Evolutionary conservation across 2,329 filamentous ascomycete species (phyloP).

Genomic region (Fusarium sterilihyphosum): DNA sequence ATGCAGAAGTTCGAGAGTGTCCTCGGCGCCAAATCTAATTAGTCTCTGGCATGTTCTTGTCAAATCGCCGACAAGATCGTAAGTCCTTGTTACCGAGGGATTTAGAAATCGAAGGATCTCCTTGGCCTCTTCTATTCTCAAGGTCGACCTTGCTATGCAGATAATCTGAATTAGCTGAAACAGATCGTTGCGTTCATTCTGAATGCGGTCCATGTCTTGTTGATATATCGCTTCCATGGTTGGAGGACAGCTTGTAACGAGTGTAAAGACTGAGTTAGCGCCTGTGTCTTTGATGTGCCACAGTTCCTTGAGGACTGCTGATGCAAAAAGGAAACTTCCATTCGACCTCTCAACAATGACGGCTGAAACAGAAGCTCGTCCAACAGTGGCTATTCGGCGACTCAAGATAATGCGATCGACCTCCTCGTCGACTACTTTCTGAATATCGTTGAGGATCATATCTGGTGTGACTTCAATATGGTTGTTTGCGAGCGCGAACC

Average conservation of each 20-base stretch:
- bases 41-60: slow-evolving; percentile 28
- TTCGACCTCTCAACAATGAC: slow-evolving; percentile 36
- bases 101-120: slow-evolving; percentile 33
- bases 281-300: slow-evolving; percentile 36
- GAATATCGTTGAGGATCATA: slow-evolving; percentile 24
- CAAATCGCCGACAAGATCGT: slow-evolving; percentile 30
- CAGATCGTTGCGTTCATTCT: slow-evolving; percentile 24
- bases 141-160: slow-evolving; percentile 18
- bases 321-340: slow-evolving; percentile 34
- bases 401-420: slow-evolving; percentile 31
- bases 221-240: slow-evolving; percentile 39
- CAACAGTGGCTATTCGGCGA: slow-evolving; percentile 30
- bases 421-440: slow-evolving; percentile 32
- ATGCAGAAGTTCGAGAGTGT: slow-evolving; percentile 33
- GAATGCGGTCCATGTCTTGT: slow-evolving; percentile 35
- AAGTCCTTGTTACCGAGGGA: slow-evolving; percentile 22
- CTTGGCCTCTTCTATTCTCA: slow-evolving; percentile 20
- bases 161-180: slow-evolving; percentile 31
- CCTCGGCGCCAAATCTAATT: slow-evolving; percentile 24
- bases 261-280: slow-evolving; percentile 32
- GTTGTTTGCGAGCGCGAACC: slow-evolving; percentile 23
- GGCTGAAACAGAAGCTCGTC: slow-evolving; percentile 21
- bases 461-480: slow-evolving; percentile 27
- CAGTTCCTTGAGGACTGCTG: slow-evolving; percentile 34
- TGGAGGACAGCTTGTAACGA: slow-evolving; percentile 30